These are phyloP conservation scores for Microbotryomycetes sp. DNA, from an alignment of 1,284 basidiomycete genomes.

Conservation along the genomic window DNA sequence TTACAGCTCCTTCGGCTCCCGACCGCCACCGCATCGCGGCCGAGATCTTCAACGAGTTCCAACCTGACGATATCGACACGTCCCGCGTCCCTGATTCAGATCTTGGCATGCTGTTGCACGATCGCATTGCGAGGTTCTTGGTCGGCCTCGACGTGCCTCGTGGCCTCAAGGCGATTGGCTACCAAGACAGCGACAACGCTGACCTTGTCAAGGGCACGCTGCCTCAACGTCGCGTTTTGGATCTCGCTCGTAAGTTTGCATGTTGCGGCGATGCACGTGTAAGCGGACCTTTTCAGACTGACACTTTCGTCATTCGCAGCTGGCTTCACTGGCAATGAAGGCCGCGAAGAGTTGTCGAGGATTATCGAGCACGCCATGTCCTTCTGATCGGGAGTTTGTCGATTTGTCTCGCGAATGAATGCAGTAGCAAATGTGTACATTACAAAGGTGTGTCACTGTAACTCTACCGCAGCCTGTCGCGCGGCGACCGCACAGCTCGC, in stretches of 20 bases:
- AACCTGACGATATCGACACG: conserved; percentile 54
- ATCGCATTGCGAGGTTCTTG: conserved; percentile 85
- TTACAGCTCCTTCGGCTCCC: conserved; percentile 85
- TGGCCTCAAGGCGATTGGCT: conserved; percentile 74
- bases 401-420: no score
- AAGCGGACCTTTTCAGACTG: not conserved
- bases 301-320: conserved; percentile 1
- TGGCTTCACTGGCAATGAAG: conserved; percentile 30
- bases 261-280: not conserved
- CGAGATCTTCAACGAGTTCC: conserved; percentile 63
- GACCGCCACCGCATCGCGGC: conserved; percentile 83
- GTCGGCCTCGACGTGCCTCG: conserved; percentile 80
- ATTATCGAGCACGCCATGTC: conserved; percentile 25
- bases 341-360: conserved; percentile 19
- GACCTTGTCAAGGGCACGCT: conserved; percentile 75
- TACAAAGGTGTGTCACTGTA: no score
- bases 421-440: no score
- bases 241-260: conserved; percentile 61
- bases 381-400: not conserved
- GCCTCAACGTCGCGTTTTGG: conserved; percentile 78
- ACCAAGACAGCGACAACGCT: conserved; percentile 32
- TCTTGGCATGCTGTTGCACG: conserved; percentile 73
- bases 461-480: no score
- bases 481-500: no score
- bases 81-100: conserved; percentile 70